Evolutionary conservation across 78 protist genomes (phyloP).

Genomic region (Dictyostelium discoideum): DNA sequence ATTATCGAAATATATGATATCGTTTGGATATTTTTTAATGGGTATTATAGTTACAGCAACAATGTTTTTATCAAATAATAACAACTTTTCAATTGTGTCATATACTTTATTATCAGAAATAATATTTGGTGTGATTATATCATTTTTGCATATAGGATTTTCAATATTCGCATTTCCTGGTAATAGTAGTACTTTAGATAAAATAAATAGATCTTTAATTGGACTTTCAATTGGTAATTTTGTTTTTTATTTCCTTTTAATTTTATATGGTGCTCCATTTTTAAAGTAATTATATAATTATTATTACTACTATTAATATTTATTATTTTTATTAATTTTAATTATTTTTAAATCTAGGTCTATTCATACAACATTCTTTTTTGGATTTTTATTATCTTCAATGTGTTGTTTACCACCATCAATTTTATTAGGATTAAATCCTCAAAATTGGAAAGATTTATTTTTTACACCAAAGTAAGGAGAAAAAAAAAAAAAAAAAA

Average conservation of each 20-base stretch:
- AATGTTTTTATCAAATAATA: not conserved
- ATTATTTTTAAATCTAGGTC: not conserved
- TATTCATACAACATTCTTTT: constrained; percentile 44
- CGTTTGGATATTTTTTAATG: not conserved
- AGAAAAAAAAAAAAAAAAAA: not conserved
- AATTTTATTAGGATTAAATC: constrained; percentile 57
- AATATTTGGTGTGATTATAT: not conserved
- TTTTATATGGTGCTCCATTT: constrained; percentile 70
- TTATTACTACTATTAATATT: no score
- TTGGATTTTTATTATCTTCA: constrained; percentile 49
- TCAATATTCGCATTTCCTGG: constrained; percentile 25
- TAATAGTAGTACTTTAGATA: not conserved
- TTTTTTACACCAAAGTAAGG: constrained; percentile 63
- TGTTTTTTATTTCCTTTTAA: constrained; percentile 22
- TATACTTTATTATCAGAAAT: constrained; percentile 9
- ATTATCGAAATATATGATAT: not conserved
- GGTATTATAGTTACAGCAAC: not conserved
- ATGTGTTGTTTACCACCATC: constrained; percentile 64
- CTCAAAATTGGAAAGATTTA: constrained; percentile 72
- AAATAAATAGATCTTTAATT: constrained; percentile 34
- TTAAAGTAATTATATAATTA: constrained; percentile 7
- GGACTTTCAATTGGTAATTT: constrained; percentile 45
- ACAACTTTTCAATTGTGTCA: not conserved
- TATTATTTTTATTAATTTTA: not conserved
- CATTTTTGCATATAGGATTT: constrained; percentile 14